Base-by-base conservation (phyloP, 1,284 basidiomycete genomes). In the Thelephora terrestris region DNA sequence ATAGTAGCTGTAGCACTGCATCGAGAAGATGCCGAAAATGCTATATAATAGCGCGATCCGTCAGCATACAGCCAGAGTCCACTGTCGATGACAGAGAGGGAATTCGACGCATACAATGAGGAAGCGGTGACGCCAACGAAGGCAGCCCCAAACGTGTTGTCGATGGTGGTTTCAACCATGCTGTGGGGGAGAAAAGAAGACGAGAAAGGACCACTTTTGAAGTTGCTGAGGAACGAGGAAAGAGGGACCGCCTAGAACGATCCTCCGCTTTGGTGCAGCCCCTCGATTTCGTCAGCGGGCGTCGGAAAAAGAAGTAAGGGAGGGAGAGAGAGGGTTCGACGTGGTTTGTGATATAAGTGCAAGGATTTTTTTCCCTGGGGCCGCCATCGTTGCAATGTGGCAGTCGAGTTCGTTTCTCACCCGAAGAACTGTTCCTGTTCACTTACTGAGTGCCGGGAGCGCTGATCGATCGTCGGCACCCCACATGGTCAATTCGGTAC, bases 131-230 rank as follows among this genome's bases (percentile, higher is more conserved):
- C 79, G 45, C 81, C 80, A 50, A 79, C 61, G 52, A 75, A 68
- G 45, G 71, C 64, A 17, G 81, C 79, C 43, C 80, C 80, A 7
- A 83, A 68, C 1, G 79, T 82, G 55, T 71, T 68, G 60, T 75
- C 54, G 44, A 50, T 52, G 35, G 24, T 47, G 32, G 45, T 18
- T 38, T 39, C n/a, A 27, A 45, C 34, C 37, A 43, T 36, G 37
- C 25, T 24, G 27, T 38, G 43, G 21, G 37, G 47, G 48, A 43
- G 27, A 42, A 49, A 51, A 23, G 47, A 47, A 29, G 21, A 25
- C 35, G 43, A 24, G 45, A n/a, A 44, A 34, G 37, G 32, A 43
- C 38, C 24, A 24, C 25, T 35, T 24, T 17, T 17, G 37, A 40
- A 23, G 38, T 7, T 39, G 27, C 18, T 24, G 25, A n/a, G 34